Evolutionary conservation across 805 yeast genomes (phyloP).

Genomic region (Suhomyces prunicola): DNA sequence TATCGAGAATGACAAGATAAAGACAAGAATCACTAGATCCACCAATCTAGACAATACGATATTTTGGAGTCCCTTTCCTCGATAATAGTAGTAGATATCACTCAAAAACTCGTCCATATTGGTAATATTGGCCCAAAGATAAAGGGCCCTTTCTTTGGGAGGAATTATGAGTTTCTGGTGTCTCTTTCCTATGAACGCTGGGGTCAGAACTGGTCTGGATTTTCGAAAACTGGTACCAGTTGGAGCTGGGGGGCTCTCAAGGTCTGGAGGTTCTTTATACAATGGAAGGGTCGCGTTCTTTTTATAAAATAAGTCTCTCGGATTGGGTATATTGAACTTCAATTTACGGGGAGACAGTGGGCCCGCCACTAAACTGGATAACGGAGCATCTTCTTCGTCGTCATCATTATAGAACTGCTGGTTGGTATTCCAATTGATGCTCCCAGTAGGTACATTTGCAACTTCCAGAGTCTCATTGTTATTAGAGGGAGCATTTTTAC

Average conservation of each 20-base stretch:
- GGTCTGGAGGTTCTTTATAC: conserved; percentile 9
- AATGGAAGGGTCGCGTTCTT: conserved; percentile 12
- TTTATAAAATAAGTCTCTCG: conserved; percentile 4
- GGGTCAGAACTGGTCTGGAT: background rate
- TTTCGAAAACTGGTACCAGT: conserved; percentile 28
- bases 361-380: background rate
- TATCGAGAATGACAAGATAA: conserved; percentile 75
- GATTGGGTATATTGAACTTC: conserved; percentile 12
- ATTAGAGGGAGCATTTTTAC: background rate
- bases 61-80: conserved; percentile 81
- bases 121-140: conserved; percentile 96
- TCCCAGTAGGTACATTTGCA: background rate
- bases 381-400: conserved; percentile 2
- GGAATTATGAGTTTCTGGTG: conserved; percentile 25
- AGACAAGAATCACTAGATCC: conserved; percentile 71
- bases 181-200: conserved; percentile 1
- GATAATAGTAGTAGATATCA: conserved; percentile 79
- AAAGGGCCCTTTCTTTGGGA: conserved; percentile 70
- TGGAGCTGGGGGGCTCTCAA: background rate
- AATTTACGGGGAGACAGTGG: conserved; percentile 7
- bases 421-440: conserved; percentile 3
- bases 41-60: conserved; percentile 64
- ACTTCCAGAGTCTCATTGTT: background rate
- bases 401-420: background rate
- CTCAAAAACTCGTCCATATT: conserved; percentile 83